Evolutionary conservation across 2,329 filamentous ascomycete genomes (phyloP).

Genomic region (Ophiosphaerella narmari): DNA sequence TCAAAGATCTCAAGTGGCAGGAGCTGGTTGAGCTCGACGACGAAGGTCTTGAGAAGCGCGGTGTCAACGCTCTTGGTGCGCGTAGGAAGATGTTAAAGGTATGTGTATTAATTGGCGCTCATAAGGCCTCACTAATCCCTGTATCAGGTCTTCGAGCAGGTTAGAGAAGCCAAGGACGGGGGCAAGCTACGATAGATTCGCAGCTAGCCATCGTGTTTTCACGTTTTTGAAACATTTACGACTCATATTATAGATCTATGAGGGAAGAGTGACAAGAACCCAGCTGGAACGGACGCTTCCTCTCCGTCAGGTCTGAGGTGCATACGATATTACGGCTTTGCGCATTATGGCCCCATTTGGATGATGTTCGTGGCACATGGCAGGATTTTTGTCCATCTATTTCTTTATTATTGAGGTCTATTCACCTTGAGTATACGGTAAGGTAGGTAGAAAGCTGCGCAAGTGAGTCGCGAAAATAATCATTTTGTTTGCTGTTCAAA

Average conservation of each 20-base stretch:
- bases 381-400: background rate
- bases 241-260: conserved; percentile 24
- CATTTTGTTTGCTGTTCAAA: background rate
- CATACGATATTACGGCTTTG: conserved; percentile 21
- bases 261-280: conserved; percentile 23
- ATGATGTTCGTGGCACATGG: conserved; percentile 9
- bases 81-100: conserved; percentile 98
- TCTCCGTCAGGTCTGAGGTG: conserved; percentile 30
- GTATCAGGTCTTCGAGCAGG: conserved; percentile 89
- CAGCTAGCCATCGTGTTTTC: conserved; percentile 2
- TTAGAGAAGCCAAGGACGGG: conserved; percentile 66
- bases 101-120: conserved; percentile 22
- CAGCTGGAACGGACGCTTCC: conserved; percentile 29
- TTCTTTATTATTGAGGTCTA: background rate
- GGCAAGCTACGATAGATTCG: conserved; percentile 46
- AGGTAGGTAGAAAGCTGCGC: background rate
- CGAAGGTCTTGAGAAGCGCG: conserved; percentile 86
- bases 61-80: conserved; percentile 92
- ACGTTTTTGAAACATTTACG: conserved; percentile 1
- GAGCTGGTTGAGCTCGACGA: conserved; percentile 92
- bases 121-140: conserved; percentile 34
- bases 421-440: background rate
- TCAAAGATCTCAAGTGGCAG: conserved; percentile 97
- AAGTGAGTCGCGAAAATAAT: background rate
- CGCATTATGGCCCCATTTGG: conserved; percentile 13